phyloP scores from a whole-genome alignment of 306 rosid species.

The Comarum palustre region DNA sequence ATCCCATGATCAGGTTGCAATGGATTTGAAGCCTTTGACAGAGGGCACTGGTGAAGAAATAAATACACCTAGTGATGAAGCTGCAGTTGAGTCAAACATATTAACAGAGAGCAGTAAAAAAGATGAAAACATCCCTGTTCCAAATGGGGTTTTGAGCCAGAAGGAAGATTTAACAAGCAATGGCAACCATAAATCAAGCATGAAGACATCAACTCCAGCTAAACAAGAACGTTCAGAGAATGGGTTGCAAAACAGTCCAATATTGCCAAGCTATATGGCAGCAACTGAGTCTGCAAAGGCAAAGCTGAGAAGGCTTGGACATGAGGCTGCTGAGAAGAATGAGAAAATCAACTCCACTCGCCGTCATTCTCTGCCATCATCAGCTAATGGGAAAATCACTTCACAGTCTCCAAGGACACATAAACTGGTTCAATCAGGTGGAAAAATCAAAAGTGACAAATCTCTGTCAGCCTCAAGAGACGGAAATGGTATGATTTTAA shows the following conservation, averaged over 20 bases:
- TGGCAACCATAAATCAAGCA: conserved; percentile 69
- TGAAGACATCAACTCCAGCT: conserved; percentile 51
- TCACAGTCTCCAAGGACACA: conserved; percentile 93
- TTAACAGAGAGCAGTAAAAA: conserved; percentile 42
- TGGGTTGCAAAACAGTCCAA: conserved; percentile 66
- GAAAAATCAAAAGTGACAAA: conserved; percentile 59
- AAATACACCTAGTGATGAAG: conserved; percentile 41
- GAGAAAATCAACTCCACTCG: conserved; percentile 58
- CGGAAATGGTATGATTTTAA: conserved; percentile 62
- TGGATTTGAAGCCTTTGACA: conserved; percentile 44
- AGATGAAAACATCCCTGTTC: conserved; percentile 42
- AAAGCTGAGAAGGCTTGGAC: conserved; percentile 79
- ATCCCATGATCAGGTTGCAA: conserved; percentile 38
- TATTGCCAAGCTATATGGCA: conserved; percentile 91
- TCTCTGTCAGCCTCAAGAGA: conserved; percentile 52
- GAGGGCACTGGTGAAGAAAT: conserved; percentile 54
- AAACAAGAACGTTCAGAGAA: conserved; percentile 81
- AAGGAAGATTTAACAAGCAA: conserved; percentile 57
- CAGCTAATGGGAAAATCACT: conserved; percentile 65
- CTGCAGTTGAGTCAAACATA: conserved; percentile 38
- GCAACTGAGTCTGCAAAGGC: conserved; percentile 99
- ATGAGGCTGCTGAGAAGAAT: conserved; percentile 51
- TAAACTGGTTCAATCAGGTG: conserved; percentile 65
- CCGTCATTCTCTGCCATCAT: conserved; percentile 87
- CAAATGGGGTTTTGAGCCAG: conserved; percentile 57